Base-by-base conservation (phyloP, 2,329 filamentous ascomycete species). In the Aspergillus quadrilineatus region DNA sequence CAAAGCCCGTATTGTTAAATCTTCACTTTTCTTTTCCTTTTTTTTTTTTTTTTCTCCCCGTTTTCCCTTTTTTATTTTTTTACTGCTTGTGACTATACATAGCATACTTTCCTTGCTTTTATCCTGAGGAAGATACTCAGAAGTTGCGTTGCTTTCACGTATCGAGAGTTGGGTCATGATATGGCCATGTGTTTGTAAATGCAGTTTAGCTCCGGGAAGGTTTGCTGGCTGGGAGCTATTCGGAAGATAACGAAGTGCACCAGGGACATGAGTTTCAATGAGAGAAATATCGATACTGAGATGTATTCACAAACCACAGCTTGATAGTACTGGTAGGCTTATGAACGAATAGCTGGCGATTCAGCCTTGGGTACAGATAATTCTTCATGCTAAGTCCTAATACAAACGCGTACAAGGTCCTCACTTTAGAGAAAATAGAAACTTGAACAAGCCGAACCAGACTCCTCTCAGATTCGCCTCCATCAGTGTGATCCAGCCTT, bases 1-100 rank as follows among this genome's bases (percentile, higher is more conserved):
- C 55, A 60, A 67, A 56, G 70, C 62, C 62, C 59, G 62, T 60
- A 55, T 62, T 59, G 59, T 59, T 55, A 46, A 61, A 22, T 22
- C 22, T 22, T 22, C 22, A 22, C 22, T 22, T 22, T 22, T 22
- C 22, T 22, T 22, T 22, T 60, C 54, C 58, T 41, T 46, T 42
- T 46, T 45, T 41, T 52, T 37, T 53, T 44, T 22, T 22, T 22
- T 22, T 22, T 22, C 3, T 22, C 3, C 22, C 22, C 22, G 22
- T 51, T 64, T 34, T 60, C 53, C 57, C 41, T 46, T 42, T 46
- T 45, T 41, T 52, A 34, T 53, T 44, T 53, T 44, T 53, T 48
- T 44, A 49, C 41, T 28, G 32, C 43, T 34, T 39, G 43, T 46
- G 52, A 57, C n/a, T 39, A 43, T 30, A 45, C 37, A 56, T 54